A percentile compares a stretch with the other conserved stretches of the same genome.
phyloP scores from a whole-genome alignment of 139 green algal genomes.

The Chlorella sp. region DNA sequence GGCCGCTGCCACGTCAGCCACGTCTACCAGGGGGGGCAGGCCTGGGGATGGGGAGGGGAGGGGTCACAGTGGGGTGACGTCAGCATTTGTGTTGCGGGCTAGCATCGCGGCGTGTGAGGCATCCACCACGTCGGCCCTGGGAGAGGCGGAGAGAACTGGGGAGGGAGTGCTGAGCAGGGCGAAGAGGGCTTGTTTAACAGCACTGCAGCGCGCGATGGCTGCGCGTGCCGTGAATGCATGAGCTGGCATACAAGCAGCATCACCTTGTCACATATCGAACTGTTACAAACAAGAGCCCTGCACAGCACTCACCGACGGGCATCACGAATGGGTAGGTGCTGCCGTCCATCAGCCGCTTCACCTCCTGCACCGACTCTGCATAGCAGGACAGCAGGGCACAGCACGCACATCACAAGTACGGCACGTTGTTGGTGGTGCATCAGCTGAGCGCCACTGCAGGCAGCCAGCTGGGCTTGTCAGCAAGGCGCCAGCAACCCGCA shows the following conservation, averaged over 20 bases:
- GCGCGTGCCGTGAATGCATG: neutral
- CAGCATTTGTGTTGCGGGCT: neutral
- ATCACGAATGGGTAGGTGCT: conserved; percentile 5
- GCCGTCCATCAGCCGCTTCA: conserved; percentile 52
- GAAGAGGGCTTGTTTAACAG: neutral
- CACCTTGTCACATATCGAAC: neutral
- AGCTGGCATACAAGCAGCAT: neutral
- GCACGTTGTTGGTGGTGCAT: neutral
- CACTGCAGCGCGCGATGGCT: neutral
- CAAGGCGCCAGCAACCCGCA: neutral
- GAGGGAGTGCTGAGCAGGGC: neutral
- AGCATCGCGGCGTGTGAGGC: no score
- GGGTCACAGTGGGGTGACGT: neutral
- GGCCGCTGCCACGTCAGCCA: conserved; percentile 64
- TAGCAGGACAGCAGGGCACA: neutral
- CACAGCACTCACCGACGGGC: neutral
- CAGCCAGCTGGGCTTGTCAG: no score
- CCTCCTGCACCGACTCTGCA: conserved; percentile 48
- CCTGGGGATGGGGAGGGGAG: neutral
- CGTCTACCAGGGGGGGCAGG: conserved; percentile 45
- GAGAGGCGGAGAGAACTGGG: no score
- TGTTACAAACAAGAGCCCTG: no score
- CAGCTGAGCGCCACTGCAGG: no score
- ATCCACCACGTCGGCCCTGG: no score
- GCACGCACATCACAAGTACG: no score